Conservation (phyloP, 495 filamentous ascomycete genomes). For the Trichoderma parareesei region DNA sequence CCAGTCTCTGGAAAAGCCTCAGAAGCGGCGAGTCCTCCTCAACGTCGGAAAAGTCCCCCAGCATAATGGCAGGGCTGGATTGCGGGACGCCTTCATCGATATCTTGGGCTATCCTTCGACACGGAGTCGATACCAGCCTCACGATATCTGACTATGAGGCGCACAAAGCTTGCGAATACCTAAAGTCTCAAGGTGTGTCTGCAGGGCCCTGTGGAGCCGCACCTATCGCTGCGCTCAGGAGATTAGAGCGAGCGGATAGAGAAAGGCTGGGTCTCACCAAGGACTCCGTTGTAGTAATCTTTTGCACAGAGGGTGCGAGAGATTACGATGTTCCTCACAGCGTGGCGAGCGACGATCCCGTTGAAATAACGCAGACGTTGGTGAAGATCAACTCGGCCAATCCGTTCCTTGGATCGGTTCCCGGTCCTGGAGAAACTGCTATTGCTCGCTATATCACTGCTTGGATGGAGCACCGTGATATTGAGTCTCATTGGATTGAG, state of each 20-base stretch:
- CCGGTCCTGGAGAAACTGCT: slow-evolving; percentile 33
- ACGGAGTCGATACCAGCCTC: slow-evolving; percentile 50
- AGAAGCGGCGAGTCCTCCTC: slow-evolving; percentile 32
- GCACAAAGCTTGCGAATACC: slow-evolving; percentile 42
- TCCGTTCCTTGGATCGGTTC: slow-evolving; percentile 28
- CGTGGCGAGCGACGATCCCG: slow-evolving; percentile 28
- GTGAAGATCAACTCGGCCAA: slow-evolving; percentile 40
- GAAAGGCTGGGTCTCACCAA: slow-evolving; percentile 24
- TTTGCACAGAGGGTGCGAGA: slow-evolving; percentile 26
- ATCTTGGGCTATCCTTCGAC: slow-evolving; percentile 50
- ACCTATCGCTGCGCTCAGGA: slow-evolving; percentile 48
- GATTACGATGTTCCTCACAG: slow-evolving; percentile 21
- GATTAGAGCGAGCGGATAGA: slow-evolving; percentile 26
- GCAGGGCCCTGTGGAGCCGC: slow-evolving; percentile 60
- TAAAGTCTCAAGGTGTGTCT: slow-evolving; percentile 36
- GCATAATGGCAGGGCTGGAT: slow-evolving; percentile 62
- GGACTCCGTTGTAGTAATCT: slow-evolving; percentile 44
- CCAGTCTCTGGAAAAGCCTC: slow-evolving; percentile 48
- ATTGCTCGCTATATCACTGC: slow-evolving; percentile 33
- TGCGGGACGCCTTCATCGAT: slow-evolving; percentile 57
- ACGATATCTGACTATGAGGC: slow-evolving; percentile 49
- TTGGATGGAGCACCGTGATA: slow-evolving; percentile 39
- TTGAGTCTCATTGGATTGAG: slow-evolving; percentile 39
- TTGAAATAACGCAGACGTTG: slow-evolving; percentile 31
- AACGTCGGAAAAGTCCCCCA: slow-evolving; percentile 38